Evolutionary conservation across 1,284 basidiomycete species (phyloP).

Genomic region (Rhodofomes roseus): DNA sequence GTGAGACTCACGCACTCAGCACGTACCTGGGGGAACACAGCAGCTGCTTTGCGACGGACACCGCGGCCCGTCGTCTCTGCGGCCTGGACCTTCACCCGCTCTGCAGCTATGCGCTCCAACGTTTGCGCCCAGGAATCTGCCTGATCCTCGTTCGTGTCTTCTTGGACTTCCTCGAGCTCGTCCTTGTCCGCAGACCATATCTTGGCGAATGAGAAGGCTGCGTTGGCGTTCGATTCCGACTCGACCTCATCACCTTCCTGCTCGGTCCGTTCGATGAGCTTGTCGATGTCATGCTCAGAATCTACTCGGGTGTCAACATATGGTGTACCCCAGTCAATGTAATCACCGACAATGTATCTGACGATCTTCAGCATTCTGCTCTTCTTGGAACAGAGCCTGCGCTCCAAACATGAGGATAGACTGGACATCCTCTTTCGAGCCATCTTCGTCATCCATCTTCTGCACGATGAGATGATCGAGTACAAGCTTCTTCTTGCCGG

Average conservation of each 20-base stretch:
- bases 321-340: not conserved
- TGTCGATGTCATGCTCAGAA: conserved; percentile 75
- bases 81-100: conserved; percentile 41
- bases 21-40: conserved; percentile 48
- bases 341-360: conserved; percentile 70
- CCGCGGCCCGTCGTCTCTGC: conserved; percentile 65
- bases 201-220: conserved; percentile 81
- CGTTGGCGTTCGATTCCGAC: conserved; percentile 38
- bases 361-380: conserved; percentile 36
- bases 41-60: conserved; percentile 64
- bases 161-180: conserved; percentile 60
- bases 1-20: not conserved
- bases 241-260: conserved; percentile 60
- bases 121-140: conserved; percentile 78
- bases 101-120: conserved; percentile 58
- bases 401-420: conserved; percentile 84
- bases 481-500: conserved; percentile 87
- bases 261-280: conserved; percentile 81
- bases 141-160: conserved; percentile 43
- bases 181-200: conserved; percentile 83
- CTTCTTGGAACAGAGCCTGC: conserved; percentile 72
- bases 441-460: conserved; percentile 83
- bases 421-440: conserved; percentile 68
- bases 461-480: conserved; percentile 92
- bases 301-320: conserved; percentile 39